Conservation (phyloP, 768 basidiomycete species). For the Mycena galopus region DNA sequence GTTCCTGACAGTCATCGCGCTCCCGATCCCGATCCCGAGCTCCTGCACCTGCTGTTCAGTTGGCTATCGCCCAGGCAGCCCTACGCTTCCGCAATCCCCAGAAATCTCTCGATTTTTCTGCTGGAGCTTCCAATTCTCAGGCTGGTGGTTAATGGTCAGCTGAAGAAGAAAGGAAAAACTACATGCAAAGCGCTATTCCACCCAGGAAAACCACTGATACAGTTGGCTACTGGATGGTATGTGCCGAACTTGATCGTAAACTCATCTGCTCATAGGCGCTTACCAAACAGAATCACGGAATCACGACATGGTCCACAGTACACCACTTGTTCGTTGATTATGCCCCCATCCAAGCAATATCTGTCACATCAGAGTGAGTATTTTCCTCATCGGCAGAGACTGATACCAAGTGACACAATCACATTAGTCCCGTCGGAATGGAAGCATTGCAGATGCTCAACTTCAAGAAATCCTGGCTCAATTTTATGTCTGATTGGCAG, state of each 20-base stretch:
- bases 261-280: neutral
- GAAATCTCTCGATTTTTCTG: slow-evolving; percentile 4
- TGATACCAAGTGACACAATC: too few relatives aligned
- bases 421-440: too few relatives aligned
- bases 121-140: neutral
- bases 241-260: neutral
- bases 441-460: too few relatives aligned
- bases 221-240: slow-evolving; percentile 1
- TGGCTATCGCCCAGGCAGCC: slow-evolving; percentile 4
- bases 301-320: neutral
- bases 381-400: too few relatives aligned
- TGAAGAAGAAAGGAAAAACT: neutral
- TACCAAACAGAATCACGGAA: neutral
- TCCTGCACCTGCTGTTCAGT: slow-evolving; percentile 2
- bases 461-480: too few relatives aligned
- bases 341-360: too few relatives aligned
- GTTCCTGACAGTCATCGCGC: slow-evolving; percentile 3
- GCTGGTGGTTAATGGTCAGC: neutral
- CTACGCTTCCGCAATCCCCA: slow-evolving; percentile 3
- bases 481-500: slow-evolving; percentile 7
- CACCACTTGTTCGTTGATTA: slow-evolving; percentile 2
- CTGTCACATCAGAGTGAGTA: too few relatives aligned
- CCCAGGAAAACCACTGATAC: neutral
- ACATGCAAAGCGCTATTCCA: slow-evolving; percentile 1
- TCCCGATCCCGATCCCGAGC: neutral